phyloP scores from a whole-genome alignment of 768 basidiomycete species.

The Phylloporus sp. region DNA sequence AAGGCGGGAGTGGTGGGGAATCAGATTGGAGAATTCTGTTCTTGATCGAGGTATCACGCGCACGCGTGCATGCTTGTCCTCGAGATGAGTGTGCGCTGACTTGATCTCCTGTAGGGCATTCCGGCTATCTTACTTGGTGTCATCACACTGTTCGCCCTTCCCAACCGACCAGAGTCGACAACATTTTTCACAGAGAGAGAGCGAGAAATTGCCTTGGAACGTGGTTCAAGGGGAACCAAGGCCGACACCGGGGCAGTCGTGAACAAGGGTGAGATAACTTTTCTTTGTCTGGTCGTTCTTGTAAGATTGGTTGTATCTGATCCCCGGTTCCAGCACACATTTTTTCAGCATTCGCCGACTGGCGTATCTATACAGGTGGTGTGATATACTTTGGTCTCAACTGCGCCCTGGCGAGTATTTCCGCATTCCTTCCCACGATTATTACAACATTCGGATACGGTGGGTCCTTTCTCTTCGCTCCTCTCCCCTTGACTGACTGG shows the following conservation, averaged over 20 bases:
- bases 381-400: constrained; percentile 78
- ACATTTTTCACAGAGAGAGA: constrained; percentile 48
- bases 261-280: constrained; percentile 47
- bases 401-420: constrained; percentile 71
- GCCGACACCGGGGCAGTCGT: constrained; percentile 64
- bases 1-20: constrained; percentile 25
- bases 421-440: constrained; percentile 82
- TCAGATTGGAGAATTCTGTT: constrained; percentile 47
- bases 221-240: constrained; percentile 63
- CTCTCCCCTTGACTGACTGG: neutral
- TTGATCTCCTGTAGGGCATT: constrained; percentile 45
- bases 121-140: constrained; percentile 65
- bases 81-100: neutral
- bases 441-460: constrained; percentile 70
- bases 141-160: constrained; percentile 52
- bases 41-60: constrained; percentile 58
- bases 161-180: constrained; percentile 70
- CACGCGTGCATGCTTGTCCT: neutral
- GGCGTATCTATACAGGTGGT: constrained; percentile 66
- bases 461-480: constrained; percentile 37
- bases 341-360: constrained; percentile 60
- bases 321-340: constrained; percentile 49
- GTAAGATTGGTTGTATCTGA: neutral
- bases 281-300: neutral
- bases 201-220: constrained; percentile 58